Conservation (phyloP, 2,329 filamentous ascomycete species). For the Helicocarpus griseus region DNA sequence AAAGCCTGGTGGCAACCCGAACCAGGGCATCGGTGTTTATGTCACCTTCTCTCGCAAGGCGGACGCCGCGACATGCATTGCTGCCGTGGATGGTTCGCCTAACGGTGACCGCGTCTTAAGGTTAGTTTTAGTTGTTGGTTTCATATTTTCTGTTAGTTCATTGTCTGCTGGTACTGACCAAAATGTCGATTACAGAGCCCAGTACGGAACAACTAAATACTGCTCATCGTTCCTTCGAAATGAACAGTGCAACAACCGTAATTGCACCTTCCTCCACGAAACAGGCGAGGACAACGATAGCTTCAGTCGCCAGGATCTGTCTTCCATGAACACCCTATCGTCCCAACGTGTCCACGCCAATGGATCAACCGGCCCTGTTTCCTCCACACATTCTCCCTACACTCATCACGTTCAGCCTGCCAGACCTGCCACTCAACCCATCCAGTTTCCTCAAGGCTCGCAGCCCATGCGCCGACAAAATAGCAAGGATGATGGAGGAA, state of each 20-base stretch:
- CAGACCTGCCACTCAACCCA: conserved; percentile 22
- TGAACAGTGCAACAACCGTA: conserved; percentile 87
- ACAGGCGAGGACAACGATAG: conserved; percentile 97
- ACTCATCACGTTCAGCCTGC: conserved; percentile 31
- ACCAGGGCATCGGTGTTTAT: conserved; percentile 89
- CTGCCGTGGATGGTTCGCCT: conserved; percentile 80
- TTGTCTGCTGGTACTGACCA: not conserved
- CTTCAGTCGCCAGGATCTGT: conserved; percentile 88
- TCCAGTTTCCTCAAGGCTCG: conserved; percentile 37
- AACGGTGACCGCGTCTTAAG: conserved; percentile 81
- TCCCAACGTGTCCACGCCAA: conserved; percentile 52
- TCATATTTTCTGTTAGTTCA: too few species aligned
- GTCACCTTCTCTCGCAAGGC: conserved; percentile 93
- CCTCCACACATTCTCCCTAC: conserved; percentile 2
- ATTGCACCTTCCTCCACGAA: conserved; percentile 97
- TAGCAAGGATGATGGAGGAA: conserved; percentile 58
- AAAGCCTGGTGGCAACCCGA: conserved; percentile 60
- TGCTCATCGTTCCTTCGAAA: conserved; percentile 94
- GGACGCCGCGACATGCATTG: conserved; percentile 82
- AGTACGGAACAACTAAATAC: conserved; percentile 92
- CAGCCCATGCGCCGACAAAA: conserved; percentile 60
- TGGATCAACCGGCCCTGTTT: conserved; percentile 1
- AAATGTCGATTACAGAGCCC: conserved; percentile 40
- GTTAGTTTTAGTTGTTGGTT: conserved; percentile 44
- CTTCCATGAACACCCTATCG: conserved; percentile 83